These are phyloP conservation scores for Melastoma candidum DNA, from an alignment of 441 rosid genomes.

Conservation along the genomic window DNA sequence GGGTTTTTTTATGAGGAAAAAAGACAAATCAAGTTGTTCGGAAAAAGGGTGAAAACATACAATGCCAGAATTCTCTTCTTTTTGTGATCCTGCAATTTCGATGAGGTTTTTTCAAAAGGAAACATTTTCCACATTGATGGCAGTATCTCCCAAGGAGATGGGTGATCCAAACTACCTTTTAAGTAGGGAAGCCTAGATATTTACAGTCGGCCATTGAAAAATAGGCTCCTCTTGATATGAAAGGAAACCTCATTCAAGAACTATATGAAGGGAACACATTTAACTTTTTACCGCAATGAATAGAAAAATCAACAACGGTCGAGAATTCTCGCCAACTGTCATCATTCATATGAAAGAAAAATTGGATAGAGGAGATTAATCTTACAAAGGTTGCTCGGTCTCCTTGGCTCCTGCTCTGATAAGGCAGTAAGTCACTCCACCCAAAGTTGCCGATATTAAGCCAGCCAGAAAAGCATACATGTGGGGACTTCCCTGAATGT, in stretches of 20 bases:
- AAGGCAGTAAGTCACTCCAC: slow-evolving; percentile 79
- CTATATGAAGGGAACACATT: no score
- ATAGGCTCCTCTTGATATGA: neutral
- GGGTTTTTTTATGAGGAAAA: neutral
- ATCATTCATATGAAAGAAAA: neutral
- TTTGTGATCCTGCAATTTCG: no score
- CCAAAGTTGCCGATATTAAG: slow-evolving; percentile 61
- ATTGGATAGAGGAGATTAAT: slow-evolving; percentile 1
- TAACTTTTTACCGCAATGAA: neutral
- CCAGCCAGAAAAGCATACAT: slow-evolving; percentile 47
- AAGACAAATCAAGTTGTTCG: neutral
- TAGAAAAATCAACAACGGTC: neutral
- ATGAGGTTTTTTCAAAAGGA: no score
- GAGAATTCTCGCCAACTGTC: no score
- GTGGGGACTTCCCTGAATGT: slow-evolving; percentile 29
- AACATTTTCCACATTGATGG: no score
- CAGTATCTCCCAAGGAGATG: no score
- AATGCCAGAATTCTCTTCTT: slow-evolving; percentile 1
- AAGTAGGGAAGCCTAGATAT: neutral
- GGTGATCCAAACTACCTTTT: no score
- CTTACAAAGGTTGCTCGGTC: slow-evolving; percentile 84
- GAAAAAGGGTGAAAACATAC: neutral
- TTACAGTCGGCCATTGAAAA: neutral
- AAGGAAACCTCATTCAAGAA: neutral
- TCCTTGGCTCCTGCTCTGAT: slow-evolving; percentile 76